phyloP scores from a whole-genome alignment of 2,329 filamentous ascomycete species.

The Diaporthe capsici region DNA sequence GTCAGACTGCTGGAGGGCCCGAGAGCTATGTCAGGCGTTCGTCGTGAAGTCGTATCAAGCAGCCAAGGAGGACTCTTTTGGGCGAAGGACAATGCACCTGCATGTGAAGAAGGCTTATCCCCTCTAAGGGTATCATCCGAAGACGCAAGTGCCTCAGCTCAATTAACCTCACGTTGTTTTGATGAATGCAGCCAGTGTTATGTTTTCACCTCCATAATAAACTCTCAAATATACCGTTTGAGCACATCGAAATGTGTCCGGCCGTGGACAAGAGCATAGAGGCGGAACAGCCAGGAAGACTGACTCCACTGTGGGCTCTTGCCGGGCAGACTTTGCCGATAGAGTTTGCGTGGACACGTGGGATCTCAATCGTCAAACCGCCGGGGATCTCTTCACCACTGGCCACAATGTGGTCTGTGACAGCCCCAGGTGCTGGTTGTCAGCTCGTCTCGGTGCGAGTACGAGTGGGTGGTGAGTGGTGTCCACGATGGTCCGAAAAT shows the following conservation, averaged over 20 bases:
- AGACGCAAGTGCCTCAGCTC: slow-evolving; percentile 6
- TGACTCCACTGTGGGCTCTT: slow-evolving; percentile 18
- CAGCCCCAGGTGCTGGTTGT: slow-evolving; percentile 5
- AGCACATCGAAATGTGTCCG: background rate
- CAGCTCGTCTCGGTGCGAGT: slow-evolving; percentile 14
- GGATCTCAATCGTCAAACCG: slow-evolving; percentile 27
- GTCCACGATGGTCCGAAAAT: slow-evolving; percentile 31
- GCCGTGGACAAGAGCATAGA: background rate
- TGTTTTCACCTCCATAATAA: background rate
- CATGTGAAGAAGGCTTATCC: slow-evolving; percentile 26
- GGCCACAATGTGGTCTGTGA: slow-evolving; percentile 31
- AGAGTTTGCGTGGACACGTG: slow-evolving; percentile 32
- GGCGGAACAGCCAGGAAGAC: background rate
- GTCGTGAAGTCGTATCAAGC: slow-evolving; percentile 17
- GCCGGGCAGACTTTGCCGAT: slow-evolving; percentile 16
- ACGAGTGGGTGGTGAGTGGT: slow-evolving; percentile 3
- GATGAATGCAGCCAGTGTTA: background rate
- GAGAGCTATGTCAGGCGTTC: slow-evolving; percentile 11
- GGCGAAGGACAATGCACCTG: slow-evolving; percentile 22
- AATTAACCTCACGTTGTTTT: background rate
- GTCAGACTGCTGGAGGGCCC: background rate
- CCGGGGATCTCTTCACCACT: slow-evolving; percentile 26
- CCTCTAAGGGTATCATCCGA: slow-evolving; percentile 14
- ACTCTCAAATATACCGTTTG: background rate
- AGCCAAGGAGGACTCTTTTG: background rate